Percentiles rank a stretch among this genome's conserved stretches.
Conservation (phyloP, 179 eudicot species). For the Spinacia oleracea region DNA sequence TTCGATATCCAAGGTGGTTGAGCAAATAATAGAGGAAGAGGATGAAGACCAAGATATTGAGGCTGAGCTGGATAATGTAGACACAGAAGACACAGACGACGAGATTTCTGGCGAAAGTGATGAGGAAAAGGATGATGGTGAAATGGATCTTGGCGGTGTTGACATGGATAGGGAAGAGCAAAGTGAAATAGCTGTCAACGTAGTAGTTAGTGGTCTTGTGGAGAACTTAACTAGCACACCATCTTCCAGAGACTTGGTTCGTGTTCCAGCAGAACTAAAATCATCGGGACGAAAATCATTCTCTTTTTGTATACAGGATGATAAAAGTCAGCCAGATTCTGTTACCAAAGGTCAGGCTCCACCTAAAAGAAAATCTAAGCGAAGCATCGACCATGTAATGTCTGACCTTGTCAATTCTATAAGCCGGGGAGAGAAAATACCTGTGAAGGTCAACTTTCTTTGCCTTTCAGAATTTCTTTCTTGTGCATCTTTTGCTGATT, state of each 20-base stretch:
- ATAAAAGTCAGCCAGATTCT: constrained; percentile 39
- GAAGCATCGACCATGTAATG: constrained; percentile 59
- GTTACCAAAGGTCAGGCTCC: constrained; percentile 39
- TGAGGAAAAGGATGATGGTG: constrained; percentile 57
- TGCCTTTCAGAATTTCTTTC: constrained; percentile 10
- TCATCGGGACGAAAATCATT: constrained; percentile 64
- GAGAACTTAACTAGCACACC: constrained; percentile 40
- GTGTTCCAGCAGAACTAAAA: constrained; percentile 85
- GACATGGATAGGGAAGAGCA: constrained; percentile 44
- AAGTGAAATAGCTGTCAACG: constrained; percentile 61
- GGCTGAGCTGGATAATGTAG: constrained; percentile 51
- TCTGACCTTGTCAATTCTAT: constrained; percentile 64
- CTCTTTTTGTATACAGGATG: constrained; percentile 65
- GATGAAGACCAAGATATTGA: constrained; percentile 61
- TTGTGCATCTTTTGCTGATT: not conserved
- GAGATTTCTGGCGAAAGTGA: constrained; percentile 56
- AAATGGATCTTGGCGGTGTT: constrained; percentile 45
- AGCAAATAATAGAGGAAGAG: constrained; percentile 80
- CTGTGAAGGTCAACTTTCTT: constrained; percentile 60
- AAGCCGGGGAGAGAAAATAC: constrained; percentile 76
- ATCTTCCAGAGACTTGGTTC: constrained; percentile 48
- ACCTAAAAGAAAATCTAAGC: constrained; percentile 49
- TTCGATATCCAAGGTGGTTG: constrained; percentile 72
- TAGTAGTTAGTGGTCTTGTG: constrained; percentile 56
- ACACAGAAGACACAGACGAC: constrained; percentile 56